These are phyloP conservation scores for Botrytis porri DNA, from an alignment of 2,329 filamentous ascomycete species.

Conservation along the genomic window DNA sequence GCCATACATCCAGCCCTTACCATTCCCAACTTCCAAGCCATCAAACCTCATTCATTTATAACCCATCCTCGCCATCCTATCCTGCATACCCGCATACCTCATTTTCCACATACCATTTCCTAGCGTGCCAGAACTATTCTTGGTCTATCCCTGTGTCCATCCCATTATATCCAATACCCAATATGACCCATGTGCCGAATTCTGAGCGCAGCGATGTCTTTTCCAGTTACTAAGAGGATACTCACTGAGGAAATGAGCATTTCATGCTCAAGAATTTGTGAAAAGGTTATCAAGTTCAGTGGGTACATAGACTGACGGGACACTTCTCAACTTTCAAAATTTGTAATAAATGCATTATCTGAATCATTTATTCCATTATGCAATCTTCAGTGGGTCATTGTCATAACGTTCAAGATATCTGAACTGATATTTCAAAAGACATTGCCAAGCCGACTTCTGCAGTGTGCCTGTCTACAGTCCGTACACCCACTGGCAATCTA, in stretches of 20 bases:
- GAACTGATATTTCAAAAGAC: too few relatives aligned
- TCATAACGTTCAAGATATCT: neutral
- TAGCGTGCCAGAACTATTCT: neutral
- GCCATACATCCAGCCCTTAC: neutral
- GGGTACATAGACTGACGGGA: neutral
- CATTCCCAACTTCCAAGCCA: neutral
- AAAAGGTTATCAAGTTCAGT: neutral
- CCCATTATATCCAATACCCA: neutral
- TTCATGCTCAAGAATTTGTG: neutral
- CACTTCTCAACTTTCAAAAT: neutral
- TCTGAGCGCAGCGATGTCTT: neutral
- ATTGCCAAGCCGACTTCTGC: neutral
- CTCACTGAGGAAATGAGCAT: neutral
- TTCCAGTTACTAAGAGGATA: neutral
- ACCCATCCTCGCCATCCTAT: neutral
- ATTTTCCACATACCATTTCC: neutral
- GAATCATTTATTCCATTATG: neutral
- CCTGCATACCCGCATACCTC: neutral
- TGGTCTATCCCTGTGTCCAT: neutral
- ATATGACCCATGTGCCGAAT: neutral
- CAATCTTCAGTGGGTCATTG: neutral
- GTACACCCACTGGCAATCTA: neutral
- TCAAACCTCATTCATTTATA: neutral
- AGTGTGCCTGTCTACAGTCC: neutral
- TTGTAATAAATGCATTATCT: neutral